Evolutionary conservation across 495 filamentous ascomycete genomes (phyloP).

Genomic region (Amniculicola lignicola): DNA sequence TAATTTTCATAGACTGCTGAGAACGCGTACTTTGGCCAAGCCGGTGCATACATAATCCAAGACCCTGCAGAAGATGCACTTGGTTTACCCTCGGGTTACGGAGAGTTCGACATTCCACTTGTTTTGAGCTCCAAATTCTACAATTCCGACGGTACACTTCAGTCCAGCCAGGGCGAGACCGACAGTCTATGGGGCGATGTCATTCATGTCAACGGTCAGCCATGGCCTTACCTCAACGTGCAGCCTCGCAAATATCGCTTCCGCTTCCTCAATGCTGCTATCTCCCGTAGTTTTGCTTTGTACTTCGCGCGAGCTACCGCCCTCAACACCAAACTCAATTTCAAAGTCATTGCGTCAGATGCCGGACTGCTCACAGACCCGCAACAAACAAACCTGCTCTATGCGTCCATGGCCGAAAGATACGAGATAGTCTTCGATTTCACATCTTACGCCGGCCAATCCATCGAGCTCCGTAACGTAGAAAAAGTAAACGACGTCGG

Average conservation of each 20-base stretch:
- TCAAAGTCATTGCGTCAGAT: constrained; percentile 55
- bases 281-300: constrained; percentile 50
- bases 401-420: constrained; percentile 52
- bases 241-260: constrained; percentile 59
- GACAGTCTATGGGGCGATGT: constrained; percentile 53
- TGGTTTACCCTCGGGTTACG: constrained; percentile 46
- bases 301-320: constrained; percentile 41
- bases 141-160: constrained; percentile 47
- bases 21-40: constrained; percentile 55
- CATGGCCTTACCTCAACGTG: constrained; percentile 54
- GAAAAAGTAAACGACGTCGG: constrained; percentile 37
- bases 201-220: constrained; percentile 56
- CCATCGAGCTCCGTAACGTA: constrained; percentile 48
- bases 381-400: constrained; percentile 37
- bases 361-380: constrained; percentile 47
- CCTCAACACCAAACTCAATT: constrained; percentile 39
- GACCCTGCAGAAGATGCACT: constrained; percentile 47
- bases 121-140: constrained; percentile 51
- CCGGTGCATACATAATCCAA: constrained; percentile 46
- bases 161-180: constrained; percentile 41
- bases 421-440: constrained; percentile 58
- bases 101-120: constrained; percentile 50
- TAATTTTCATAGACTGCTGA: constrained; percentile 41
- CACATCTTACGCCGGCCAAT: constrained; percentile 46
- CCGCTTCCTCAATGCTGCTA: constrained; percentile 50